Conservation (phyloP, 495 filamentous ascomycete genomes). For the Penicillium flavigenum region DNA sequence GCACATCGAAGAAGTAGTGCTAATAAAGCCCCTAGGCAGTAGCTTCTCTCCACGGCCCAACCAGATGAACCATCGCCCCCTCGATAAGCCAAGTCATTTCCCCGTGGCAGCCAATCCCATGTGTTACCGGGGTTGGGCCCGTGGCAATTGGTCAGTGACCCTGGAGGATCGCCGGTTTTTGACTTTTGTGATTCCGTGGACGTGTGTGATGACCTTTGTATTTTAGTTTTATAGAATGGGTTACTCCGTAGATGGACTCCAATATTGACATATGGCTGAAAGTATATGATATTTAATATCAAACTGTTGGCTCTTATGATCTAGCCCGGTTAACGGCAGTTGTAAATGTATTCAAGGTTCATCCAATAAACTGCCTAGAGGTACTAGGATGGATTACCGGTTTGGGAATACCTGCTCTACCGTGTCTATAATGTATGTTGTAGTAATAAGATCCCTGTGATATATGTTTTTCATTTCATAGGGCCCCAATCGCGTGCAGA, state of each 20-base stretch:
- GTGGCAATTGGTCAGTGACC: slow-evolving; percentile 26
- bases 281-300: neutral
- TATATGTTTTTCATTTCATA: neutral
- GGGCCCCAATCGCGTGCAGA: slow-evolving; percentile 5
- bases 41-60: slow-evolving; percentile 34
- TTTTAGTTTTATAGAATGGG: neutral
- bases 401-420: neutral
- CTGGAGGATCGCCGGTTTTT: slow-evolving; percentile 31
- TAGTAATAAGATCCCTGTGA: neutral
- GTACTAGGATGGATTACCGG: neutral
- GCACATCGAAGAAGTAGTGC: slow-evolving; percentile 8
- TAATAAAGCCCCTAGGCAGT: slow-evolving; percentile 7
- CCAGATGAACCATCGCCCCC: slow-evolving; percentile 19
- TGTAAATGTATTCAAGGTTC: neutral
- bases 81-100: slow-evolving; percentile 33
- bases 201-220: neutral
- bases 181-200: slow-evolving; percentile 28
- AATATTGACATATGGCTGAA: too few relatives aligned
- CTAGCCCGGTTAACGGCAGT: neutral
- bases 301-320: neutral
- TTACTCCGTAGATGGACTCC: neutral
- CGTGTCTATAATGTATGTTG: neutral
- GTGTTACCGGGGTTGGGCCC: slow-evolving; percentile 6
- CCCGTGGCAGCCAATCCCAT: slow-evolving; percentile 23
- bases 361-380: neutral